Evolutionary conservation across 1,284 basidiomycete species (phyloP).

Genomic region (Malassezia cuniculi): DNA sequence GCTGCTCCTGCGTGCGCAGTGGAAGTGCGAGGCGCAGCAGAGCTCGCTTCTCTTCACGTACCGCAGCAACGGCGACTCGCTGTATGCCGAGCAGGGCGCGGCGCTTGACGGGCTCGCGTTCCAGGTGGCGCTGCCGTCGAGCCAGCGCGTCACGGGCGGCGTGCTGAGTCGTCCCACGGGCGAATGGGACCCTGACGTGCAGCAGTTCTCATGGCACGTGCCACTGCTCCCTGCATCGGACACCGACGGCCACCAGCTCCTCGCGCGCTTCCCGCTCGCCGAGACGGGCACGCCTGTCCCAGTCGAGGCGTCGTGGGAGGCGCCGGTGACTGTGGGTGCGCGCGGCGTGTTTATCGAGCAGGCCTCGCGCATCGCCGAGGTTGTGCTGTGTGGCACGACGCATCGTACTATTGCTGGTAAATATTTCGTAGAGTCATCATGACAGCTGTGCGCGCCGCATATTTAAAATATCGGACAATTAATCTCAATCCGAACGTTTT

Average conservation of each 20-base stretch:
- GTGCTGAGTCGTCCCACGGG: conserved; percentile 8
- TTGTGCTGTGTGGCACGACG: background rate
- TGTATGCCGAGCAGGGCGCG: background rate
- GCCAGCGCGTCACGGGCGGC: conserved; percentile 4
- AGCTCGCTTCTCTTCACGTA: conserved; percentile 51
- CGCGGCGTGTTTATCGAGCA: too few species aligned
- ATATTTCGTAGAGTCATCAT: conserved; percentile 9
- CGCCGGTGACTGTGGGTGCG: background rate
- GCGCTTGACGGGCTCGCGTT: conserved; percentile 7
- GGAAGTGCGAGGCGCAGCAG: conserved; percentile 49
- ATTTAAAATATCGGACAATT: too few species aligned
- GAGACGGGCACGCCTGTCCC: conserved; percentile 6
- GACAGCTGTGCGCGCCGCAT: too few species aligned
- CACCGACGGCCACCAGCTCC: background rate
- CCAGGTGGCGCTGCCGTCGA: conserved; percentile 3
- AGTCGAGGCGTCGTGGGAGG: conserved; percentile 1
- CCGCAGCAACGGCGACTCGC: conserved; percentile 30
- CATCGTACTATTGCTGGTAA: conserved; percentile 6
- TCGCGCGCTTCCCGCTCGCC: conserved; percentile 11
- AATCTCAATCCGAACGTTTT: too few species aligned
- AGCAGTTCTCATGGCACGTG: background rate
- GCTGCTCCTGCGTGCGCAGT: conserved; percentile 48
- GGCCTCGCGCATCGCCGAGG: background rate
- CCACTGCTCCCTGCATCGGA: background rate
- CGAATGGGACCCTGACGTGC: conserved; percentile 9